These are phyloP conservation scores for Sonneratia alba DNA, from an alignment of 345 rosid genomes.

Conservation along the genomic window DNA sequence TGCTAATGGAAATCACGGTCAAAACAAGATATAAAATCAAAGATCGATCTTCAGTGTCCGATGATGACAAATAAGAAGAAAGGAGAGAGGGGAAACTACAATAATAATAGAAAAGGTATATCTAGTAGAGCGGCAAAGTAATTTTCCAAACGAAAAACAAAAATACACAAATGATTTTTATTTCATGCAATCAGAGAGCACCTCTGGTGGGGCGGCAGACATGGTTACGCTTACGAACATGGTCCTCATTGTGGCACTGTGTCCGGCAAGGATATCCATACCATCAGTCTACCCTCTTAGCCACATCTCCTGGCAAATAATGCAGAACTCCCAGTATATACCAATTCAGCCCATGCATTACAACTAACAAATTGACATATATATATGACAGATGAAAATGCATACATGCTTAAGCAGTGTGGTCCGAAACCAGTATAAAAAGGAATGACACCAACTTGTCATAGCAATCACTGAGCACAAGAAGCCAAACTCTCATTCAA, in stretches of 20 bases:
- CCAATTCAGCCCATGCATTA: not conserved
- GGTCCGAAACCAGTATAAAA: constrained; percentile 75
- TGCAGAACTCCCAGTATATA: constrained; percentile 7
- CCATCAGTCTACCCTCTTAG: constrained; percentile 73
- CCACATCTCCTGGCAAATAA: constrained; percentile 52
- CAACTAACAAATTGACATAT: not conserved
- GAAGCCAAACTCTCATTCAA: not conserved
- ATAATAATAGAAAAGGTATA: too few relatives aligned
- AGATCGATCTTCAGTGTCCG: too few relatives aligned
- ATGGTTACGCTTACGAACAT: constrained; percentile 78
- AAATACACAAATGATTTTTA: too few relatives aligned
- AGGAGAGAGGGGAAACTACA: too few relatives aligned
- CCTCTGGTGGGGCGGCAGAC: constrained; percentile 84
- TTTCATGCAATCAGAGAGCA: too few relatives aligned
- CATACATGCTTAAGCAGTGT: constrained; percentile 43
- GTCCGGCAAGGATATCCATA: constrained; percentile 81
- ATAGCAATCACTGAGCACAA: constrained; percentile 58
- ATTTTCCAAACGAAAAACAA: too few relatives aligned
- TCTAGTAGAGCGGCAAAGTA: too few relatives aligned
- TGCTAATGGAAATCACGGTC: too few relatives aligned
- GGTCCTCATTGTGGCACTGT: constrained; percentile 79
- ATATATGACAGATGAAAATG: constrained; percentile 8
- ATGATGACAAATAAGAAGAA: too few relatives aligned
- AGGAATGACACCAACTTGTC: constrained; percentile 72
- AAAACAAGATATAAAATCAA: too few relatives aligned